phyloP scores from a whole-genome alignment of 306 rosid genomes.

The Lablab purpureus region DNA sequence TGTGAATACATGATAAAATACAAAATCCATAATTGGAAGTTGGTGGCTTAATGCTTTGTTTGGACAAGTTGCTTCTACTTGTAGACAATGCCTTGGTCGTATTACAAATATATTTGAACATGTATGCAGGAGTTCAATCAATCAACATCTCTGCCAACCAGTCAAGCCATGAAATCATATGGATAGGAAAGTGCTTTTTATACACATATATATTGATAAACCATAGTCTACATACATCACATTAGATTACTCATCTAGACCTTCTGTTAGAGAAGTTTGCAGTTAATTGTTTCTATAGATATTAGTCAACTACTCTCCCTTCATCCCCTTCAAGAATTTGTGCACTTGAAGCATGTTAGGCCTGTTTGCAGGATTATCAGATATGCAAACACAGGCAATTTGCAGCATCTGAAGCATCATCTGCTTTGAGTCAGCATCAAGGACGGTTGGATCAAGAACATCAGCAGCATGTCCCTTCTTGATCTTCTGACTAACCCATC shows the following conservation, averaged over 20 bases:
- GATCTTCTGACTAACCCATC: conserved; percentile 89
- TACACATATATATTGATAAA: conserved; percentile 26
- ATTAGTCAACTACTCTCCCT: conserved; percentile 55
- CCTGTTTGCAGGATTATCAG: conserved; percentile 89
- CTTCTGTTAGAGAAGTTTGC: conserved; percentile 44
- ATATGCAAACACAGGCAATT: conserved; percentile 82
- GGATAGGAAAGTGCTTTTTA: conserved; percentile 25
- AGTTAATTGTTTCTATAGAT: conserved; percentile 28
- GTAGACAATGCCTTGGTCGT: not conserved
- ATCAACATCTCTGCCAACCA: not conserved
- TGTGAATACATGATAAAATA: too few species aligned
- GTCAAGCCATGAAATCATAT: conserved; percentile 19
- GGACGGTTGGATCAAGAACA: conserved; percentile 81
- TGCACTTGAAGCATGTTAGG: conserved; percentile 94
- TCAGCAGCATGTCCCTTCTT: conserved; percentile 76
- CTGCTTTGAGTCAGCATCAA: conserved; percentile 76
- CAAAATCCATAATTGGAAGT: not conserved
- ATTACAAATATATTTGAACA: not conserved
- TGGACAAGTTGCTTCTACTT: not conserved
- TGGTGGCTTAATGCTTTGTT: not conserved
- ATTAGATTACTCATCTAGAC: conserved; percentile 31
- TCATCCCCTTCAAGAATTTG: conserved; percentile 77
- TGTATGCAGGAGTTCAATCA: not conserved
- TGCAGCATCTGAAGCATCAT: conserved; percentile 83
- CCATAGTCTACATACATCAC: not conserved